phyloP scores from a whole-genome alignment of 2,329 filamentous ascomycete genomes.

The Fusarium dlaminii region DNA sequence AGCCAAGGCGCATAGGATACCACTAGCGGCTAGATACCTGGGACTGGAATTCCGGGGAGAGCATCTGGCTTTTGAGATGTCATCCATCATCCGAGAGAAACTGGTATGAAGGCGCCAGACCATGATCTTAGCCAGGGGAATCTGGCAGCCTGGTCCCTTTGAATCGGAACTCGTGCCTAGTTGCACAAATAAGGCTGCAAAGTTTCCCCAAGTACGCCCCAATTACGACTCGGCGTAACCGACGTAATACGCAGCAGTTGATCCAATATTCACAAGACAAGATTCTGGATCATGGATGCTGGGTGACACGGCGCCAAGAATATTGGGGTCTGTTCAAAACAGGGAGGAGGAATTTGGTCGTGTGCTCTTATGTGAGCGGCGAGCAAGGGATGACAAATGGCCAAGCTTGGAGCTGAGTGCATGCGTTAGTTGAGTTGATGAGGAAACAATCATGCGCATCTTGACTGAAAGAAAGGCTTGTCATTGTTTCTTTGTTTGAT shows the following conservation, averaged over 20 bases:
- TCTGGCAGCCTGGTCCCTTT: not conserved
- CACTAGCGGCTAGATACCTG: not conserved
- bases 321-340: not conserved
- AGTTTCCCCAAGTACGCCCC: not conserved
- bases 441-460: not conserved
- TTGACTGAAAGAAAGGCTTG: not conserved
- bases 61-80: not conserved
- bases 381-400: not conserved
- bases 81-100: not conserved
- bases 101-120: not conserved
- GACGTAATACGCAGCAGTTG: slow-evolving; percentile 3
- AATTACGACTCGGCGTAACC: slow-evolving; percentile 18
- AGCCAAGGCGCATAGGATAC: slow-evolving; percentile 6
- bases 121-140: not conserved
- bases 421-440: not conserved
- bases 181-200: slow-evolving; percentile 25
- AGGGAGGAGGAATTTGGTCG: slow-evolving; percentile 5
- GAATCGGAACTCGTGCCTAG: not conserved
- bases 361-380: slow-evolving; percentile 2
- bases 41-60: not conserved
- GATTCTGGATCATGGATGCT: not conserved
- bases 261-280: slow-evolving; percentile 13
- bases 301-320: slow-evolving; percentile 16
- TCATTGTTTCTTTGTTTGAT: not conserved
- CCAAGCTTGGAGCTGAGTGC: not conserved